Evolutionary conservation across 306 rosid genomes (phyloP).

Genomic region (Sicyos baderoa): DNA sequence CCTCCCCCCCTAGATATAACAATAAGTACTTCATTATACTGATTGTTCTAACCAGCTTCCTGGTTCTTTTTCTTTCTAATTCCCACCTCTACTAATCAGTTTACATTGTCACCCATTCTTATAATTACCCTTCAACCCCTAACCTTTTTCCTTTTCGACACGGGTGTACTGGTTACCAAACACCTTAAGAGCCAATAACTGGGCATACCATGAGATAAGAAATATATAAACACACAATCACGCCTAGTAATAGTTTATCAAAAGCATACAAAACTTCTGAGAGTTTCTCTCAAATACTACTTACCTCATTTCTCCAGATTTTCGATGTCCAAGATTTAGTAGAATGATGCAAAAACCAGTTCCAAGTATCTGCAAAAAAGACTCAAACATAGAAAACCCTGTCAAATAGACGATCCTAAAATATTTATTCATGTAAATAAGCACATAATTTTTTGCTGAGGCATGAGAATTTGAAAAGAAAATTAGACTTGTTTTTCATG

Average conservation of each 20-base stretch:
- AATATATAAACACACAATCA: neutral
- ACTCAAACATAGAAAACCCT: neutral
- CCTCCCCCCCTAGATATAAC: neutral
- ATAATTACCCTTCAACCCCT: neutral
- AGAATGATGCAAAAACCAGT: constrained; percentile 78
- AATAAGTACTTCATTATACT: neutral
- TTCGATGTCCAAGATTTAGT: constrained; percentile 72
- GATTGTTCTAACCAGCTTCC: neutral
- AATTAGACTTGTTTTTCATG: neutral
- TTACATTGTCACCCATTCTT: neutral
- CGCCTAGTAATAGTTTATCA: neutral
- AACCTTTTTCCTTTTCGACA: neutral
- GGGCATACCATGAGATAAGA: neutral
- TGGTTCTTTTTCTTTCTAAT: neutral
- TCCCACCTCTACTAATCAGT: neutral
- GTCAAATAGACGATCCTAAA: neutral
- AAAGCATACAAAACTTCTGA: neutral
- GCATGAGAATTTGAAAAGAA: constrained; percentile 2
- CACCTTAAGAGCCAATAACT: neutral
- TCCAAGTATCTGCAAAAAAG: constrained; percentile 54
- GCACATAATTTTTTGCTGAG: neutral
- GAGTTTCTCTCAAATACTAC: neutral
- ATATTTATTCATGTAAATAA: neutral
- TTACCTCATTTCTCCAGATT: constrained; percentile 85
- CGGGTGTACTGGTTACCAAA: neutral